Conservation (phyloP, 192 early-diverging fungal genomes). For the Podochytrium sp. region DNA sequence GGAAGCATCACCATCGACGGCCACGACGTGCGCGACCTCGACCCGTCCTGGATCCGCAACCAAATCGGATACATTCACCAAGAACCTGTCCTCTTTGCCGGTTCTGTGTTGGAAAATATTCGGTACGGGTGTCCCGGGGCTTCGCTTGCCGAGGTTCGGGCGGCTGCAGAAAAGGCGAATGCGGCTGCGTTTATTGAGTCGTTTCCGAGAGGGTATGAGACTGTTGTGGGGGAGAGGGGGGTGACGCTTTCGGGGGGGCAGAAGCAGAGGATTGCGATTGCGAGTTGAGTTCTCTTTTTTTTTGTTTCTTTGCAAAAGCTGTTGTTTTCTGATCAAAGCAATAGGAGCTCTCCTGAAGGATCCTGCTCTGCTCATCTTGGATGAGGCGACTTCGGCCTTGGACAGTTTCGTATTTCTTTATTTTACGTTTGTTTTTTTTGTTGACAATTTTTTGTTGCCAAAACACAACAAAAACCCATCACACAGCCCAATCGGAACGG, state of each 20-base stretch:
- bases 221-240: slow-evolving; percentile 78
- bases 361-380: slow-evolving; percentile 65
- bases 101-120: slow-evolving; percentile 44
- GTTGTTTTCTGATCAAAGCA: neutral
- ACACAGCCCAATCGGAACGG: slow-evolving; percentile 46
- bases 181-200: slow-evolving; percentile 78
- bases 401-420: slow-evolving; percentile 43
- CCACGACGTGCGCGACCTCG: slow-evolving; percentile 30
- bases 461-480: no score
- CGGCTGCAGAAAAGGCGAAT: slow-evolving; percentile 53
- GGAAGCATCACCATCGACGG: slow-evolving; percentile 46
- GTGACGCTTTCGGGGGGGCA: slow-evolving; percentile 72
- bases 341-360: slow-evolving; percentile 38
- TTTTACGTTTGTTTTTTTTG: slow-evolving; percentile 1
- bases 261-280: slow-evolving; percentile 70
- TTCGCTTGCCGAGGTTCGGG: slow-evolving; percentile 30
- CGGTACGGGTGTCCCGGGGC: slow-evolving; percentile 35
- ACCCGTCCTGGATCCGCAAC: slow-evolving; percentile 40
- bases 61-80: slow-evolving; percentile 52
- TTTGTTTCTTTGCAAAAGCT: neutral
- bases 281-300: slow-evolving; percentile 32
- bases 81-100: slow-evolving; percentile 46
- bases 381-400: slow-evolving; percentile 62
- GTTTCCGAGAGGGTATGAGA: slow-evolving; percentile 81
- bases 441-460: neutral